phyloP scores from a whole-genome alignment of 306 rosid genomes.

The Dryas drummondii region DNA sequence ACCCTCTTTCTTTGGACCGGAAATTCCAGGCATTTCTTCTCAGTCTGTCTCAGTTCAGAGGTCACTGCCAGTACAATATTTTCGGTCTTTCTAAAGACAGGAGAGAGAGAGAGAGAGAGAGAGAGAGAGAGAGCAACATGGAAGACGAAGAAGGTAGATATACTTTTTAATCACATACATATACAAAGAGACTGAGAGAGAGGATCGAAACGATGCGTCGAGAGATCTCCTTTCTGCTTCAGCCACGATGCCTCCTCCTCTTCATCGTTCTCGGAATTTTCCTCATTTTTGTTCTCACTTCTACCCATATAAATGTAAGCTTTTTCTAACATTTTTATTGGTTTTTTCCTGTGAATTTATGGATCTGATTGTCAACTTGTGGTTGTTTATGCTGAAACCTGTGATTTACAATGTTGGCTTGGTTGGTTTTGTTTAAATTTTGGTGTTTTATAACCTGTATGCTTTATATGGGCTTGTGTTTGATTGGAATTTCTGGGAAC shows the following conservation, averaged over 20 bases:
- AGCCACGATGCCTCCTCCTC: slow-evolving; percentile 55
- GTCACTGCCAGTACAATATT: slow-evolving; percentile 12
- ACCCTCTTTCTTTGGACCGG: not conserved
- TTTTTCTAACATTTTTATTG: not conserved
- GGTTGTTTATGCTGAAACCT: not conserved
- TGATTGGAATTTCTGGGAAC: not conserved
- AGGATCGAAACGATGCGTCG: slow-evolving; percentile 45
- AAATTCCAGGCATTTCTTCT: slow-evolving; percentile 8
- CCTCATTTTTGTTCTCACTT: slow-evolving; percentile 43
- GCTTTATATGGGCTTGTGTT: not conserved
- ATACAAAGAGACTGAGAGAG: not conserved
- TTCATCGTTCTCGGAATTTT: slow-evolving; percentile 38
- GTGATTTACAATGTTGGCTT: slow-evolving; percentile 1
- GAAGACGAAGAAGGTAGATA: slow-evolving; percentile 5
- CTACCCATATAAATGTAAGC: slow-evolving; percentile 22
- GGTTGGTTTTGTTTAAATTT: not conserved
- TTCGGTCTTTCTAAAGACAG: not conserved
- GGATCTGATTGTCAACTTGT: slow-evolving; percentile 29
- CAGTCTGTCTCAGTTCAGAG: slow-evolving; percentile 1
- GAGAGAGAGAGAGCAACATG: not conserved
- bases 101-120: too few species aligned
- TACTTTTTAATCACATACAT: not conserved
- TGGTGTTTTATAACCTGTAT: not conserved
- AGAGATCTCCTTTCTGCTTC: slow-evolving; percentile 48
- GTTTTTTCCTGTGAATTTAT: not conserved